These are phyloP conservation scores for Punica granatum DNA, from an alignment of 345 rosid genomes.

Conservation along the genomic window DNA sequence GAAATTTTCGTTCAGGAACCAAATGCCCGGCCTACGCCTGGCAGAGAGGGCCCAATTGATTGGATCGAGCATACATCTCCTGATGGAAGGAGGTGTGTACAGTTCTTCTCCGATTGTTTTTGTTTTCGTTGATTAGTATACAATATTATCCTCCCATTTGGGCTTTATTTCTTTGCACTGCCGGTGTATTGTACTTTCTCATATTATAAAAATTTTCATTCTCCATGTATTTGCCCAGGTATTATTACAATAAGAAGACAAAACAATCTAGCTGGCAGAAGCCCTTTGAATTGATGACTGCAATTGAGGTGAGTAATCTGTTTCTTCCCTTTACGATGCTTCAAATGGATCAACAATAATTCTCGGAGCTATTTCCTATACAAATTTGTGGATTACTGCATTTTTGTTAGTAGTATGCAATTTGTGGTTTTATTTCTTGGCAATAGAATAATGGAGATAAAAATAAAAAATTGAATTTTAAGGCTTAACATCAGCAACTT, in stretches of 20 bases:
- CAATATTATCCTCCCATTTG: background rate
- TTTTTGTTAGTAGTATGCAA: background rate
- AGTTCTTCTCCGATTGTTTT: background rate
- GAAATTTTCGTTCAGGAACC: conserved; percentile 22
- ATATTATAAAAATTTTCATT: background rate
- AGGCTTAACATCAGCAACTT: too few relatives aligned
- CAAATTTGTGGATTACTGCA: background rate
- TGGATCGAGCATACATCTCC: conserved; percentile 87
- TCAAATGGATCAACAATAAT: background rate
- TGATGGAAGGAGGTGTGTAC: conserved; percentile 67
- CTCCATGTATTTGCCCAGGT: conserved; percentile 33
- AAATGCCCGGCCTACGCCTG: conserved; percentile 30
- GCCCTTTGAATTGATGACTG: conserved; percentile 89
- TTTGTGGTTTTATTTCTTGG: background rate
- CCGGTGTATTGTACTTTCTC: background rate
- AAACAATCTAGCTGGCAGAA: conserved; percentile 87
- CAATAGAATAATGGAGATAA: background rate
- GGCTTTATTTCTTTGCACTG: background rate
- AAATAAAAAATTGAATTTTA: background rate
- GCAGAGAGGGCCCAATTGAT: conserved; percentile 39
- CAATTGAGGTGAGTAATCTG: conserved; percentile 59
- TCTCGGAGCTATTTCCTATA: background rate
- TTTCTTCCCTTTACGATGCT: background rate
- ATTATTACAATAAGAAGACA: conserved; percentile 80
- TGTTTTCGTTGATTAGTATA: background rate